Evolutionary conservation across 306 rosid genomes (phyloP).

Genomic region (Corylus heterophylla): DNA sequence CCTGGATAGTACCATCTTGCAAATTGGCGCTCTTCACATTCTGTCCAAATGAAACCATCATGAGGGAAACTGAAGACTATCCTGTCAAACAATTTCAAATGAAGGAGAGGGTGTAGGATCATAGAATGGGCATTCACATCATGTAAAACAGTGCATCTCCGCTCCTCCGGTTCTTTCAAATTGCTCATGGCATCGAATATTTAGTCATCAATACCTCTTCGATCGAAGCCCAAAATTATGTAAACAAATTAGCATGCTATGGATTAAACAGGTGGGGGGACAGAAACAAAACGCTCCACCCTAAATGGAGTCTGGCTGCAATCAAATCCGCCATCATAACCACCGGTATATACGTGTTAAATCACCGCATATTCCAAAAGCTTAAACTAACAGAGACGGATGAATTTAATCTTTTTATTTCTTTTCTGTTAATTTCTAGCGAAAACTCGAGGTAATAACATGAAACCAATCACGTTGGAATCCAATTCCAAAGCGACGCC

Average conservation of each 20-base stretch:
- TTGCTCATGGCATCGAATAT: background rate
- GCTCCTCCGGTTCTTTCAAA: slow-evolving; percentile 7
- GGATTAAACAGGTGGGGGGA: background rate
- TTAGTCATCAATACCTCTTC: too few species aligned
- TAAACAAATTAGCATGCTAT: too few species aligned
- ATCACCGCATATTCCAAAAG: too few species aligned
- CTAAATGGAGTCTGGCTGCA: slow-evolving; percentile 65
- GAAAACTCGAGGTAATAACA: slow-evolving; percentile 21
- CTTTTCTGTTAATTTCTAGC: slow-evolving; percentile 30
- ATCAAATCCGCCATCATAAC: slow-evolving; percentile 73
- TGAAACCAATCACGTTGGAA: slow-evolving; percentile 12
- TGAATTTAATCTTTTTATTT: background rate
- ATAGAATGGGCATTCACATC: slow-evolving; percentile 19
- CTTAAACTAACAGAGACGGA: too few species aligned
- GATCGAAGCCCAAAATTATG: too few species aligned
- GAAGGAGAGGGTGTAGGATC: slow-evolving; percentile 9
- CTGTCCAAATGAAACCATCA: slow-evolving; percentile 6
- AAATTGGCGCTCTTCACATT: slow-evolving; percentile 1
- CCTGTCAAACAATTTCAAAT: slow-evolving; percentile 20
- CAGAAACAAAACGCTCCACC: slow-evolving; percentile 31
- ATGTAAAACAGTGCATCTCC: slow-evolving; percentile 24
- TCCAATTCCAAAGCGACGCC: slow-evolving; percentile 37
- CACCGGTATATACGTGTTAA: slow-evolving; percentile 35
- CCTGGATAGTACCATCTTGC: background rate
- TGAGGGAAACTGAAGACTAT: slow-evolving; percentile 42